Evolutionary conservation across 805 yeast species (phyloP).

Genomic region (Myxozyma mucilagina): DNA sequence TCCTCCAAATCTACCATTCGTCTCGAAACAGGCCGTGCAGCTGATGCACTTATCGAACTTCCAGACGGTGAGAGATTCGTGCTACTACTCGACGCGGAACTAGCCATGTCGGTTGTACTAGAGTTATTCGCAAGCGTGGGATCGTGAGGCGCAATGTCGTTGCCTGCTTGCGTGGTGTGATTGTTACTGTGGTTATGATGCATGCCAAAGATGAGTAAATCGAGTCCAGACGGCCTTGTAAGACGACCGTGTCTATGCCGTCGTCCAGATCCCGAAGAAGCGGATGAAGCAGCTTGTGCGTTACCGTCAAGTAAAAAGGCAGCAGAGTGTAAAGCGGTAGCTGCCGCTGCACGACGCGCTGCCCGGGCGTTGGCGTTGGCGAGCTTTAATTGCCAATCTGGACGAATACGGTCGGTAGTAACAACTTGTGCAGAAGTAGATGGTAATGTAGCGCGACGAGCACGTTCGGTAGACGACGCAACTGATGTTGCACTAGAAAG

Average conservation of each 20-base stretch:
- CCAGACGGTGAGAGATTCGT: constrained; percentile 5
- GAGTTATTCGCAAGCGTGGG: neutral
- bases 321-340: constrained; percentile 89
- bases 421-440: constrained; percentile 69
- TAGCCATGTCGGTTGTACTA: neutral
- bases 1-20: constrained; percentile 56
- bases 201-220: constrained; percentile 7
- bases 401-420: constrained; percentile 79
- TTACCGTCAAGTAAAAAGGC: constrained; percentile 55
- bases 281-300: neutral
- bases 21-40: constrained; percentile 26
- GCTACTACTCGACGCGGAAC: constrained; percentile 2
- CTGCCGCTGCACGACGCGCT: constrained; percentile 89
- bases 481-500: neutral
- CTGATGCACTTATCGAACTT: neutral
- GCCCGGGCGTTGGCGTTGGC: constrained; percentile 69
- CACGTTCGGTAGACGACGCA: constrained; percentile 26
- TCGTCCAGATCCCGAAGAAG: constrained; percentile 5
- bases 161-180: neutral
- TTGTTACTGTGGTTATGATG: neutral
- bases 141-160: neutral
- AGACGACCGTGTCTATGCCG: constrained; percentile 26
- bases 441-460: constrained; percentile 48
- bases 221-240: constrained; percentile 22
- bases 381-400: constrained; percentile 86